A percentile compares a stretch with the other conserved stretches of the same genome.
phyloP scores from a whole-genome alignment of 2,329 filamentous ascomycete species.

The Diaporthe vexans region DNA sequence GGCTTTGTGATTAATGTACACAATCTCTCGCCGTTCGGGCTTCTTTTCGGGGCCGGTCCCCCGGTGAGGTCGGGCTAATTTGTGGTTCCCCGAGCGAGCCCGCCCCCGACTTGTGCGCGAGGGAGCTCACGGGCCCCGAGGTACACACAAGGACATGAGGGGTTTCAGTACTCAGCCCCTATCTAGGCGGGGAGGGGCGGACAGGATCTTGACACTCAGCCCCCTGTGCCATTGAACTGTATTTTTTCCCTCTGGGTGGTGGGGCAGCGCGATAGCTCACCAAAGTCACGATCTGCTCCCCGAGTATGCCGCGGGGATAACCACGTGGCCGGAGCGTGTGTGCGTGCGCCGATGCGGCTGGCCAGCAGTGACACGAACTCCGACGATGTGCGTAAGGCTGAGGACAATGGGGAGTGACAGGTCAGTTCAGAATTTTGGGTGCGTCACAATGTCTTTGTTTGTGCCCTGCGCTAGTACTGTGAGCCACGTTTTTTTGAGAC shows the following conservation, averaged over 20 bases:
- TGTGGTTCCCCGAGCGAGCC: background rate
- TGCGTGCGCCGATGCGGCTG: background rate
- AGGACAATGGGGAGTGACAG: conserved; percentile 1
- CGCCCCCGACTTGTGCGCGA: too few relatives aligned
- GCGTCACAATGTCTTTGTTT: conserved; percentile 8
- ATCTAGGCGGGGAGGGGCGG: too few relatives aligned
- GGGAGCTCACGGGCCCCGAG: background rate
- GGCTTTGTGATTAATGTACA: background rate
- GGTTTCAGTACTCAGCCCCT: too few relatives aligned
- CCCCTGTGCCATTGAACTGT: background rate
- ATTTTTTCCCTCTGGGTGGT: background rate
- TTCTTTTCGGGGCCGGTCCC: background rate
- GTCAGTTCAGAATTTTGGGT: background rate
- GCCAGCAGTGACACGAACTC: background rate
- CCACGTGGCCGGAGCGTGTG: background rate
- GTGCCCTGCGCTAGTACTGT: background rate
- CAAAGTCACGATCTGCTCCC: background rate
- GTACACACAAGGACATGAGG: too few relatives aligned
- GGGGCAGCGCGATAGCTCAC: background rate
- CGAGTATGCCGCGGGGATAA: background rate
- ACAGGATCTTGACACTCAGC: background rate
- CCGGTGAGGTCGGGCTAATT: background rate
- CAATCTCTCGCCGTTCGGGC: background rate
- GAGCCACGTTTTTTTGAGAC: background rate
- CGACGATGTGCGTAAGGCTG: conserved; percentile 8